Conservation (phyloP, 306 rosid genomes). For the Cajanus cajan region DNA sequence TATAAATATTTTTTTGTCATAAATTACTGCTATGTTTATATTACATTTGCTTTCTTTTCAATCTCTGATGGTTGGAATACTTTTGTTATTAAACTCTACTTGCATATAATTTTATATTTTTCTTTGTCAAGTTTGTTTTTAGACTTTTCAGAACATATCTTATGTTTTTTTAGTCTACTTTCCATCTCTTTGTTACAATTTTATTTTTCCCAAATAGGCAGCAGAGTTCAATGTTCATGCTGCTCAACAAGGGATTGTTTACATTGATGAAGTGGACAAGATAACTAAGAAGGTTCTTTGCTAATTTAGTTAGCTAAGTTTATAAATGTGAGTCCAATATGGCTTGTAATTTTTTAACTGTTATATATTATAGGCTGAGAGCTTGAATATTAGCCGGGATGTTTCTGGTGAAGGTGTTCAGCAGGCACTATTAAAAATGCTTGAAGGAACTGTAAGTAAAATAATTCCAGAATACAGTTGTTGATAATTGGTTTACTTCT, state of each 20-base stretch:
- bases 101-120: background rate
- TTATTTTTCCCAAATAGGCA: slow-evolving; percentile 50
- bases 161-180: slow-evolving; percentile 19
- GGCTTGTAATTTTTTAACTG: slow-evolving; percentile 14
- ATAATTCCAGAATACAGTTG: background rate
- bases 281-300: slow-evolving; percentile 79
- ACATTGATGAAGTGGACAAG: slow-evolving; percentile 96
- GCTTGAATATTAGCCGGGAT: slow-evolving; percentile 86
- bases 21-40: background rate
- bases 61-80: background rate
- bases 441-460: slow-evolving; percentile 94
- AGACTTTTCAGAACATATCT: background rate
- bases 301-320: slow-evolving; percentile 14
- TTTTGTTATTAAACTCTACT: background rate
- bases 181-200: slow-evolving; percentile 9
- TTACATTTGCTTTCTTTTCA: background rate
- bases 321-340: background rate
- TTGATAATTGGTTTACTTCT: background rate
- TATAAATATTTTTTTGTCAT: background rate
- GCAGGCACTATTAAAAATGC: slow-evolving; percentile 96
- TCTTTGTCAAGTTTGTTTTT: background rate
- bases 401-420: slow-evolving; percentile 99
- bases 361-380: slow-evolving; percentile 68
- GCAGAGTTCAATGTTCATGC: slow-evolving; percentile 92
- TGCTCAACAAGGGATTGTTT: slow-evolving; percentile 91